phyloP scores from a whole-genome alignment of 331 rosid genomes.

The Quercus lobata region DNA sequence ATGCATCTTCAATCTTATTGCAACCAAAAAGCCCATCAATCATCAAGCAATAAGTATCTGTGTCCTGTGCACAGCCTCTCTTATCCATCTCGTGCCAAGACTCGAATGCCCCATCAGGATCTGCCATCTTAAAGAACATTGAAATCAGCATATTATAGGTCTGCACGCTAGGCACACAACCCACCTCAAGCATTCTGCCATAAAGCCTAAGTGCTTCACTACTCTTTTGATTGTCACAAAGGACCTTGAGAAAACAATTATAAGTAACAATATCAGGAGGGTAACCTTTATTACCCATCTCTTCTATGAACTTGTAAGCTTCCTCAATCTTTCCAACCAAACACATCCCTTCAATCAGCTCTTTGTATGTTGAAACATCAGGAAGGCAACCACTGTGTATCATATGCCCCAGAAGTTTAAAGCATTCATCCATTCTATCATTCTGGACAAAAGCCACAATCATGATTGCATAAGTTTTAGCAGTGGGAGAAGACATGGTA shows the following conservation, averaged over 20 bases:
- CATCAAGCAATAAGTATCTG: slow-evolving; percentile 68
- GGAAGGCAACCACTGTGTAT: slow-evolving; percentile 83
- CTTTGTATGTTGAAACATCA: slow-evolving; percentile 85
- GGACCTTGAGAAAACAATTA: slow-evolving; percentile 90
- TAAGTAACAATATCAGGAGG: slow-evolving; percentile 85
- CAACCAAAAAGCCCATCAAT: slow-evolving; percentile 81
- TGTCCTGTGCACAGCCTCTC: slow-evolving; percentile 50
- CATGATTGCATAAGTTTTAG: slow-evolving; percentile 72
- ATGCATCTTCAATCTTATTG: slow-evolving; percentile 62
- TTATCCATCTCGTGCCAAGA: slow-evolving; percentile 82
- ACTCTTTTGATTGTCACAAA: slow-evolving; percentile 64
- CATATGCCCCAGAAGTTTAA: slow-evolving; percentile 62
- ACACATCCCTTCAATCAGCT: slow-evolving; percentile 86
- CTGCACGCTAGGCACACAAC: slow-evolving; percentile 81
- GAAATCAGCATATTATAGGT: slow-evolving; percentile 82
- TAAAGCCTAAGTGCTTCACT: slow-evolving; percentile 73
- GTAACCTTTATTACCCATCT: slow-evolving; percentile 96
- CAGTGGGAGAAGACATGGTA: slow-evolving; percentile 72
- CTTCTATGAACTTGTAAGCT: slow-evolving; percentile 84
- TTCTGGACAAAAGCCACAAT: slow-evolving; percentile 68
- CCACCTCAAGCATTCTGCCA: slow-evolving; percentile 53
- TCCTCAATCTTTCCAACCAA: slow-evolving; percentile 64
- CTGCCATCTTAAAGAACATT: slow-evolving; percentile 72
- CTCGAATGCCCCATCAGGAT: slow-evolving; percentile 72
- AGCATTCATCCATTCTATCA: slow-evolving; percentile 76